Evolutionary conservation across 768 basidiomycete genomes (phyloP).

Genomic region (Filobasidium floriforme): DNA sequence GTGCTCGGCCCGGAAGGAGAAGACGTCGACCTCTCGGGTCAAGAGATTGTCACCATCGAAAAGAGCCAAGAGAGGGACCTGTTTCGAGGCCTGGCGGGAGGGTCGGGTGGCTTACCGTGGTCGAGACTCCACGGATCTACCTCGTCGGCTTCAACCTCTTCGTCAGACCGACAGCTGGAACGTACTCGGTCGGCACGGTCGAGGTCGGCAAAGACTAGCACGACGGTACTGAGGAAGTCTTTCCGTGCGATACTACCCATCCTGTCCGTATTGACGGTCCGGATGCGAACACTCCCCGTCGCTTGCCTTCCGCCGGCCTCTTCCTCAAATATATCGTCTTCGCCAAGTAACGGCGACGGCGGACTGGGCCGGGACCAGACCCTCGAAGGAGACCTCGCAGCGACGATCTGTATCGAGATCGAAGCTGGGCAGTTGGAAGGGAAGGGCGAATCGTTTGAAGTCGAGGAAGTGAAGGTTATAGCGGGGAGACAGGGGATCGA

Average conservation of each 20-base stretch:
- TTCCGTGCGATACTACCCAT: conserved; percentile 16
- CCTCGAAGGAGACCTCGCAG: conserved; percentile 4
- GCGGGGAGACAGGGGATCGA: conserved; percentile 13
- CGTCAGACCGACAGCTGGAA: not conserved
- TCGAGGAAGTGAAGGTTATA: conserved; percentile 5
- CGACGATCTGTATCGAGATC: conserved; percentile 19
- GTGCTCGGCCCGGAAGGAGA: not conserved
- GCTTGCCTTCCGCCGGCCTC: conserved; percentile 1
- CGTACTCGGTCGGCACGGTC: conserved; percentile 4
- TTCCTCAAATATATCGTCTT: too few species aligned
- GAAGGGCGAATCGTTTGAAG: conserved; percentile 8
- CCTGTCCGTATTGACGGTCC: conserved; percentile 13
- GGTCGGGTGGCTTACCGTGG: not conserved
- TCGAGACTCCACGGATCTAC: not conserved
- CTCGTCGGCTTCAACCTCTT: not conserved
- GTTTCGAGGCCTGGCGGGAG: conserved; percentile 8
- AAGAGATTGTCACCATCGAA: not conserved
- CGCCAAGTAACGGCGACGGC: not conserved
- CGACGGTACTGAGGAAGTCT: conserved; percentile 15
- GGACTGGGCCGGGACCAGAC: not conserved
- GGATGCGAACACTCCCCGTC: conserved; percentile 14
- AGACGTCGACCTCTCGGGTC: not conserved
- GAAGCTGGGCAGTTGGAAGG: conserved; percentile 15
- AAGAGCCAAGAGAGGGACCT: conserved; percentile 6
- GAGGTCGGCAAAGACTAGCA: not conserved